Evolutionary conservation across 1,284 basidiomycete genomes (phyloP), one percentile per base, ranked within the genome.

Genomic region (Mycosarcoma maydis): DNA sequence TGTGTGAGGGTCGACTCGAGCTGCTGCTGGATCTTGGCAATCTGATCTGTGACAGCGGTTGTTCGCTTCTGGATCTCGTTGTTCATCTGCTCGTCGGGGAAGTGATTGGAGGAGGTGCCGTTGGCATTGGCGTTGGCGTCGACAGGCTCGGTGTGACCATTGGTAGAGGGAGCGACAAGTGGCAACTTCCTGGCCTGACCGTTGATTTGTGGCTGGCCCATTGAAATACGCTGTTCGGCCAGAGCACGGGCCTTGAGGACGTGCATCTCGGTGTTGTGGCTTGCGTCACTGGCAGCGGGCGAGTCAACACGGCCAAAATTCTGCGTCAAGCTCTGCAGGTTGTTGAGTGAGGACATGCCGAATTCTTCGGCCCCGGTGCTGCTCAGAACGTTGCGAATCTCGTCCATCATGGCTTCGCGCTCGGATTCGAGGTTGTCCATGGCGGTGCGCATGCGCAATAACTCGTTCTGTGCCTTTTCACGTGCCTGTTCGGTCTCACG

Each of bases 11-110:
- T 79, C 2, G 58, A 65, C 46, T 79, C 77, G 47, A 79, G 73
- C 58, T 79, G 77, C 46, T 69, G 65, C 49, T 79, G 77, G 46
- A 79, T 74, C 46, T 71, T 68, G 23, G 66, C 61, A 27, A 79
- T 79, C 54, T 79, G 77, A 38, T 76, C 68, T 10, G 77, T 76
- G 22, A 79, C 77, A 20, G 67, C 70, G 7, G 51, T 68, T 13
- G 77, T 79, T 14, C 76, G 62, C 50, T 68, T 46, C 45, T 76
- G 73, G 34, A 79, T 77, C 58, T 79, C 77, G 55, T 49, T 58
- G 55, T 78, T 77, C 73, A 77, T 75, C 65, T 77, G 75, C 34
- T 78, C 76, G 41, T 78, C 76, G n/a, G 73, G 69, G 60, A 75
- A 76, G 54, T 74, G 76, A 39, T 76, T 69, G 46, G 56, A 47